Evolutionary conservation across 2,329 filamentous ascomycete genomes (phyloP), one percentile per base, ranked within the genome.

Genomic region (Xylaria hypoxylon): DNA sequence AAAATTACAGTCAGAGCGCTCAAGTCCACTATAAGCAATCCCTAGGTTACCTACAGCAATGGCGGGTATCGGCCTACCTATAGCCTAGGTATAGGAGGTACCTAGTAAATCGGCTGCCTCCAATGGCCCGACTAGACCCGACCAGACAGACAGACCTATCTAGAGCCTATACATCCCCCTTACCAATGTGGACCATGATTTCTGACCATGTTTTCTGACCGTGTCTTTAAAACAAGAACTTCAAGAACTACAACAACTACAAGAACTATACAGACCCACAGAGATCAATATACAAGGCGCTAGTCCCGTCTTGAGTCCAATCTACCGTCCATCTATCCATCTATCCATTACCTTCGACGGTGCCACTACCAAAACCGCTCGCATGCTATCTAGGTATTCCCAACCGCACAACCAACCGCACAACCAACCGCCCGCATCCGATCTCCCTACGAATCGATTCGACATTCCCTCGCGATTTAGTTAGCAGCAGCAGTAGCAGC

Each of bases 231-330:
- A n/a, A n/a, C n/a, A n/a, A n/a, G n/a, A n/a, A n/a, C n/a, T n/a
- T n/a, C n/a, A n/a, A n/a, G n/a, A n/a, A n/a, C n/a, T n/a, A n/a
- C n/a, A n/a, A n/a, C n/a, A n/a, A n/a, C n/a, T n/a, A n/a, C n/a
- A n/a, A n/a, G n/a, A n/a, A 13, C 10, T 15, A 38, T 2, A 38
- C 13, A 38, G 2, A 38, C 35, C 35, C 35, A 38, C 35, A 3
- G 35, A 38, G 35, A 38, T 13, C 35, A 38, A 15, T 4, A 15
- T 15, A 15, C 35, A 38, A n/a, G 24, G 38, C 69, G 59, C 69
- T 70, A 70, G 64, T 44, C 67, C 62, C 51, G 19, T 67, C 63
- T 52, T 60, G 57, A 59, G 52, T 33, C 38, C 24, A 66, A 55
- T 58, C 47, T 52, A 64, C 42, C 24, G n/a, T n/a, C 26, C 11